Conservation (phyloP, 768 basidiomycete genomes). For the Tremella fuciformis region DNA sequence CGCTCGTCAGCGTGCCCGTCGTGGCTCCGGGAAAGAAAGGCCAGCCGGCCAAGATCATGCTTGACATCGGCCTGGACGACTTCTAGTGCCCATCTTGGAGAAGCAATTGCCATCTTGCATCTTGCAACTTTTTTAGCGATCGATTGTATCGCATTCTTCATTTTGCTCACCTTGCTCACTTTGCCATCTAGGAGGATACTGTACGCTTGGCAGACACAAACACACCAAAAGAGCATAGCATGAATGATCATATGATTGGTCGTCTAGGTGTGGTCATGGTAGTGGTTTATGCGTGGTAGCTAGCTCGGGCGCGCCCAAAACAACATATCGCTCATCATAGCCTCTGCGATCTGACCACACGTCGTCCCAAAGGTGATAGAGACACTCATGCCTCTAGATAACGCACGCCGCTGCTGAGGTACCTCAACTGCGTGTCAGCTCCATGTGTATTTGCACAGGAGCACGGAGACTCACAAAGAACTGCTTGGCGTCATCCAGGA, state of each 20-base stretch:
- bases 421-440: constrained; percentile 22
- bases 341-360: too few species aligned
- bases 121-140: too few species aligned
- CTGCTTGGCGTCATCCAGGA: constrained; percentile 45
- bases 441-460: background rate
- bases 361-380: too few species aligned
- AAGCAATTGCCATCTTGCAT: too few species aligned
- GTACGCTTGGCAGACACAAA: too few species aligned
- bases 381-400: constrained; percentile 35
- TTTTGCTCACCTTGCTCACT: too few species aligned
- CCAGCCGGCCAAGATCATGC: constrained; percentile 1
- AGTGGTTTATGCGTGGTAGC: too few species aligned
- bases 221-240: too few species aligned
- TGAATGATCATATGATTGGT: too few species aligned
- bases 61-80: constrained; percentile 1
- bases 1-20: background rate
- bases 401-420: constrained; percentile 36
- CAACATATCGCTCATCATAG: background rate
- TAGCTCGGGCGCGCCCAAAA: background rate
- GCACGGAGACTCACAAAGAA: constrained; percentile 39
- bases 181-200: too few species aligned
- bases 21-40: background rate
- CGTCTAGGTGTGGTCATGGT: too few species aligned
- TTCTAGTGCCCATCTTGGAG: background rate
- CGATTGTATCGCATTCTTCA: too few species aligned